Percentiles rank a stretch among this genome's conserved stretches.
Evolutionary conservation across 108 stramenopile genomes (phyloP).

Genomic region (Cyclotella atomus): DNA sequence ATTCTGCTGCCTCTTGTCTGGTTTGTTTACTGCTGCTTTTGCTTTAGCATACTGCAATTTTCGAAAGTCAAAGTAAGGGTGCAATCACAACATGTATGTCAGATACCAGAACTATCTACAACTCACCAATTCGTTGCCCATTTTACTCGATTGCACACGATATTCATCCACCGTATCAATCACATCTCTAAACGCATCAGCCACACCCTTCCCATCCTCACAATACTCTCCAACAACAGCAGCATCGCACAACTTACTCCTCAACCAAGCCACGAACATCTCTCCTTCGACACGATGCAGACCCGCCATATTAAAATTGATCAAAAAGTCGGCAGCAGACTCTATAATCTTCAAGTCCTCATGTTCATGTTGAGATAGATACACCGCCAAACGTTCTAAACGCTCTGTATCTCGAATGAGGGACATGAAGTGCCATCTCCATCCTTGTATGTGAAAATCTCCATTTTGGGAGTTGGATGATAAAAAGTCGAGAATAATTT

Average conservation of each 20-base stretch:
- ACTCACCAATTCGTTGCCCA: conserved; percentile 44
- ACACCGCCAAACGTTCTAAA: conserved; percentile 50
- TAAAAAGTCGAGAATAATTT: conserved; percentile 7
- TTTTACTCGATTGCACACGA: conserved; percentile 44
- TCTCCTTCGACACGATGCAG: conserved; percentile 66
- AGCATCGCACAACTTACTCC: conserved; percentile 42
- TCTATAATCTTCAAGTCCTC: not conserved
- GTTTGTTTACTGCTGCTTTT: conserved; percentile 13
- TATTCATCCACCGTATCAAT: conserved; percentile 58
- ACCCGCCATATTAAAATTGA: conserved; percentile 81
- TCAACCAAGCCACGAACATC: conserved; percentile 74
- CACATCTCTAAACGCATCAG: conserved; percentile 51
- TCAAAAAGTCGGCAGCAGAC: conserved; percentile 62
- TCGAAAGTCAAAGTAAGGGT: not conserved
- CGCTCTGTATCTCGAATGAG: conserved; percentile 66
- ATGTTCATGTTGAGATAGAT: conserved; percentile 11
- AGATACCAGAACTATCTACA: not conserved
- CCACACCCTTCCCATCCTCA: conserved; percentile 24
- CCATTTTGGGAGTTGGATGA: not conserved
- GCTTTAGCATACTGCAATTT: not conserved
- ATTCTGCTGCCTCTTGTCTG: conserved; percentile 10
- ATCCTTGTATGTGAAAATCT: conserved; percentile 78
- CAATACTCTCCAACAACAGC: conserved; percentile 7
- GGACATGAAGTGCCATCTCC: conserved; percentile 85
- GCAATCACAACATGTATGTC: not conserved